A percentile compares a stretch with the other conserved stretches of the same genome.
These are phyloP conservation scores for Fibroporia radiculosa DNA, from an alignment of 768 basidiomycete species.

Conservation along the genomic window DNA sequence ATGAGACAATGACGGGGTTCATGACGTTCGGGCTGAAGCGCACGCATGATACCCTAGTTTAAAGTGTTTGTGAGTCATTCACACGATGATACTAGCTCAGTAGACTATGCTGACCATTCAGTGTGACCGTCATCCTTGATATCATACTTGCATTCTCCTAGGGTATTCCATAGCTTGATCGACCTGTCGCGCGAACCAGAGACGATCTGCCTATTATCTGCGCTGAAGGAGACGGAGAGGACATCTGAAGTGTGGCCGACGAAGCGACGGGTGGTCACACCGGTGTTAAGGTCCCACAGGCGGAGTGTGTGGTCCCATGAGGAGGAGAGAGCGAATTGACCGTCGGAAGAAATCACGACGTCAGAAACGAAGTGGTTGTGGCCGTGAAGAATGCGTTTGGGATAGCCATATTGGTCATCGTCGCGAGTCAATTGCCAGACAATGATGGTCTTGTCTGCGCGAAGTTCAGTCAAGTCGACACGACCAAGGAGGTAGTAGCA, in stretches of 20 bases:
- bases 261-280: conserved; percentile 91
- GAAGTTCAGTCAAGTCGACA: conserved; percentile 5
- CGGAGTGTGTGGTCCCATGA: conserved; percentile 99
- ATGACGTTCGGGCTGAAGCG: conserved; percentile 96
- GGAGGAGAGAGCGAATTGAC: conserved; percentile 97
- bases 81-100: background rate
- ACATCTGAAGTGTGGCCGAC: conserved; percentile 98
- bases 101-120: conserved; percentile 61
- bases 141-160: conserved; percentile 99
- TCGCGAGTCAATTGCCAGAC: conserved; percentile 98
- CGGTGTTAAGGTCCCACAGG: conserved; percentile 99
- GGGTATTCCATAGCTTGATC: conserved; percentile 99
- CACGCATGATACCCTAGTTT: conserved; percentile 98
- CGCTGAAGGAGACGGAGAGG: conserved; percentile 98
- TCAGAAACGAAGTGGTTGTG: conserved; percentile 99
- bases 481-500: conserved; percentile 14
- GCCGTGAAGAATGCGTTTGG: conserved; percentile 94
- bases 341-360: conserved; percentile 98
- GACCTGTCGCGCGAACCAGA: conserved; percentile 94
- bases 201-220: conserved; percentile 99
- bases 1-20: conserved; percentile 98
- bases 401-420: conserved; percentile 87
- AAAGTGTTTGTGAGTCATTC: too few relatives aligned
- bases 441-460: conserved; percentile 96
- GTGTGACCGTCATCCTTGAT: conserved; percentile 98